Conservation (phyloP, 257 asterid species). For the Solanum phureja region DNA sequence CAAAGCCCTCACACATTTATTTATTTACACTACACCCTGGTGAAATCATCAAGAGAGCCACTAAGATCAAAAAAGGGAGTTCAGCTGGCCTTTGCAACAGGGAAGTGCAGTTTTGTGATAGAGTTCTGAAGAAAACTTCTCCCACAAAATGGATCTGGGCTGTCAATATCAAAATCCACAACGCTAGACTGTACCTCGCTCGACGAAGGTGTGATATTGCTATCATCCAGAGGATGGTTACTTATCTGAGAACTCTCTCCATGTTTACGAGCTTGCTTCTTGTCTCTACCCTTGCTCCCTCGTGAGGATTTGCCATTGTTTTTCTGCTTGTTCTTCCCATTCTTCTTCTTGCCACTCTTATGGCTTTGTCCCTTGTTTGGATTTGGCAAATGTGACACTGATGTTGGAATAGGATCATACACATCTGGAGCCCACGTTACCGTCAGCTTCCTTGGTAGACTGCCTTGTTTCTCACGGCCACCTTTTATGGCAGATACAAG, state of each 20-base stretch:
- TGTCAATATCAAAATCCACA: conserved; percentile 17
- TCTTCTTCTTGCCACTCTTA: conserved; percentile 44
- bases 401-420: conserved; percentile 45
- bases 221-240: conserved; percentile 29
- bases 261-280: conserved; percentile 52
- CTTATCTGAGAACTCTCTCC: conserved; percentile 27
- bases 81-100: conserved; percentile 34
- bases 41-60: not conserved
- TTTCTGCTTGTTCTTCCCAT: conserved; percentile 67
- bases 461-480: conserved; percentile 34
- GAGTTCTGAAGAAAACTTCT: conserved; percentile 27
- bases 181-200: conserved; percentile 2
- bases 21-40: conserved; percentile 12
- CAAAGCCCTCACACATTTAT: conserved; percentile 5
- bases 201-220: not conserved
- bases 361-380: conserved; percentile 40
- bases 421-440: conserved; percentile 57
- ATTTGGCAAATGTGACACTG: conserved; percentile 65
- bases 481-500: conserved; percentile 47
- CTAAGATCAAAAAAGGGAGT: not conserved
- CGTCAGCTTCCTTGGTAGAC: conserved; percentile 16
- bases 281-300: conserved; percentile 57
- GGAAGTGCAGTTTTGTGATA: conserved; percentile 19
- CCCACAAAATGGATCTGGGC: conserved; percentile 26
- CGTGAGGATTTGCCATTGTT: conserved; percentile 56